Evolutionary conservation across 148 eudicot species (phyloP).

Genomic region (Nepenthes mirabilis): DNA sequence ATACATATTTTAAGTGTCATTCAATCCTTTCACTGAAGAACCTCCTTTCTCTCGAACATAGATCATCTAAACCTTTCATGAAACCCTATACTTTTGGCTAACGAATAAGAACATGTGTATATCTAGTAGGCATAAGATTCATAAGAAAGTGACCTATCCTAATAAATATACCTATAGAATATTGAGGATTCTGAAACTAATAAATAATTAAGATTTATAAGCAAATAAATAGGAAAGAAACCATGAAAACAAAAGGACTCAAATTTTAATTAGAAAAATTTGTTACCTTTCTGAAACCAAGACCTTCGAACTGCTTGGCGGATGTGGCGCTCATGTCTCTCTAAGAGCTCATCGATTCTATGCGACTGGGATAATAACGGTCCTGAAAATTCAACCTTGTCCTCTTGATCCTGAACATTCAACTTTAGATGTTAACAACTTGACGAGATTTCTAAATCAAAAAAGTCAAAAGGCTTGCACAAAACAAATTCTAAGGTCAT

Average conservation of each 20-base stretch:
- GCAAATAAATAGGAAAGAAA: too few species aligned
- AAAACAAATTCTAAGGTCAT: neutral
- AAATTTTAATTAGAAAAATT: neutral
- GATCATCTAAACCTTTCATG: too few species aligned
- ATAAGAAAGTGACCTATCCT: too few species aligned
- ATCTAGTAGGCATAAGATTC: too few species aligned
- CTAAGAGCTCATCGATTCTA: conserved; percentile 64
- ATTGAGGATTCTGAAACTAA: too few species aligned
- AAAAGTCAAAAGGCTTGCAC: neutral
- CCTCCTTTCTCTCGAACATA: too few species aligned
- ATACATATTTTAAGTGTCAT: too few species aligned
- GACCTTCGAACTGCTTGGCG: conserved; percentile 85
- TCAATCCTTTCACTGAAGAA: too few species aligned
- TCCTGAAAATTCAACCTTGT: conserved; percentile 82
- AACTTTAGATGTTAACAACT: conserved; percentile 6
- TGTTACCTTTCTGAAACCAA: conserved; percentile 83
- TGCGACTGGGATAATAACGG: conserved; percentile 66
- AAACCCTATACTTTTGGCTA: too few species aligned
- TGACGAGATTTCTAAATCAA: neutral
- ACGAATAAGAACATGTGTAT: too few species aligned
- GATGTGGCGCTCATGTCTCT: conserved; percentile 83
- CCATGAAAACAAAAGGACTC: neutral
- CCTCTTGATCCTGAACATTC: conserved; percentile 46
- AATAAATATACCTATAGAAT: too few species aligned
- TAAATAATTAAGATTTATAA: too few species aligned